Evolutionary conservation across 257 asterid species (phyloP).

Genomic region (Solanum clarkiae): DNA sequence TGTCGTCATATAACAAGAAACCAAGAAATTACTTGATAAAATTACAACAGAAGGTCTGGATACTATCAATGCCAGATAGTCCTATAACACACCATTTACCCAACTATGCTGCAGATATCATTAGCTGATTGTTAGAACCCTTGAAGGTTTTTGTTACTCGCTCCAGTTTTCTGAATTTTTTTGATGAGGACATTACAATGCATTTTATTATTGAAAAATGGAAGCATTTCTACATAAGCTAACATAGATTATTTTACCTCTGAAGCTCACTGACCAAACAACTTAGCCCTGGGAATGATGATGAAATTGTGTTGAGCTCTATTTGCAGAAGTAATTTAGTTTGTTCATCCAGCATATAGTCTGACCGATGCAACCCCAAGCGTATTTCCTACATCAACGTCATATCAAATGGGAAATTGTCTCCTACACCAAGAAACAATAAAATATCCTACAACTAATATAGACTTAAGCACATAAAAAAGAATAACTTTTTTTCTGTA

Average conservation of each 20-base stretch:
- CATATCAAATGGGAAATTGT: conserved; percentile 9
- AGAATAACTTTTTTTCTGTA: not conserved
- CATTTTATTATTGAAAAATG: not conserved
- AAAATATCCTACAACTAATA: not conserved
- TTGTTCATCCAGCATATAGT: conserved; percentile 90
- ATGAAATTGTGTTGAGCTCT: conserved; percentile 95
- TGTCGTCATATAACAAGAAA: not conserved
- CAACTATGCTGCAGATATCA: not conserved
- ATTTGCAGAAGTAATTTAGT: conserved; percentile 87
- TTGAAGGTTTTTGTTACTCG: not conserved
- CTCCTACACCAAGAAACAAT: not conserved
- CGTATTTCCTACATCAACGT: conserved; percentile 61
- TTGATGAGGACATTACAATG: not conserved
- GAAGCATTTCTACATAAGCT: not conserved
- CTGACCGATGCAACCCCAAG: conserved; percentile 93
- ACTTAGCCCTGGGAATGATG: conserved; percentile 90
- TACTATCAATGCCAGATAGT: not conserved
- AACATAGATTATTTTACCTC: conserved; percentile 42
- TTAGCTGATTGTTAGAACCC: not conserved
- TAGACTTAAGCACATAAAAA: not conserved
- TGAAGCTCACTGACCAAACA: conserved; percentile 89
- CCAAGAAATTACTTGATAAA: not conserved
- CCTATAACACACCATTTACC: not conserved
- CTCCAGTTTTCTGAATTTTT: not conserved
- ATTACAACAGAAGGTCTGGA: not conserved